A percentile compares a stretch with the other conserved stretches of the same genome.
Evolutionary conservation across 305 asterid species (phyloP).

Genomic region (Petunia hybrid): DNA sequence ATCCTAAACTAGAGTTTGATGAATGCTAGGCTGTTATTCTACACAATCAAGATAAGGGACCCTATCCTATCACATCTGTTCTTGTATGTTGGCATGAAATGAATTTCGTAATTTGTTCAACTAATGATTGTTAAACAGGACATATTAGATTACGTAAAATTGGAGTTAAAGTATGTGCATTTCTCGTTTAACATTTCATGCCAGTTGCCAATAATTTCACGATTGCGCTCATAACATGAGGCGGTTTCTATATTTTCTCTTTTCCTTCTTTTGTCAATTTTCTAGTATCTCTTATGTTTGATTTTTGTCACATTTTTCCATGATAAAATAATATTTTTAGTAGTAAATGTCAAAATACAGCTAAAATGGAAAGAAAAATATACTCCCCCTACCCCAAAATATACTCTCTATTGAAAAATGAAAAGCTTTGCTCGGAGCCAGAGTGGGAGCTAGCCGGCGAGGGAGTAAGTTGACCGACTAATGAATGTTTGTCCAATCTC

Average conservation of each 20-base stretch:
- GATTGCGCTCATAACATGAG: background rate
- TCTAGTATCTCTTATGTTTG: background rate
- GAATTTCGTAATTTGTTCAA: background rate
- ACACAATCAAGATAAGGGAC: conserved; percentile 12
- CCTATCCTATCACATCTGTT: background rate
- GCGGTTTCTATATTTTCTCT: background rate
- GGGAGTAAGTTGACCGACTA: conserved; percentile 13
- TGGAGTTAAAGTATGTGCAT: background rate
- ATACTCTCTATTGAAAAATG: too few species aligned
- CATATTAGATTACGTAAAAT: background rate
- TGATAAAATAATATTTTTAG: background rate
- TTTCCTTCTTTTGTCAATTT: background rate
- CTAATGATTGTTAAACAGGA: background rate
- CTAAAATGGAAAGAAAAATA: background rate
- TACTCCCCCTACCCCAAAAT: background rate
- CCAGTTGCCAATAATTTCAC: background rate
- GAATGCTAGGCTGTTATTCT: background rate
- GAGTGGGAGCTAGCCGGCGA: background rate
- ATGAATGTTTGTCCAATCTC: background rate
- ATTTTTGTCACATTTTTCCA: background rate
- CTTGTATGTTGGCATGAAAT: background rate
- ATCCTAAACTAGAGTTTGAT: background rate
- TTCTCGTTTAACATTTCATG: background rate
- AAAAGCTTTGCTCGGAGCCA: background rate
- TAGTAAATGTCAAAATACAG: background rate